Percentiles rank a stretch among this genome's conserved stretches.
phyloP scores from a whole-genome alignment of 169 alveolate species.

The Babesia divergens region DNA sequence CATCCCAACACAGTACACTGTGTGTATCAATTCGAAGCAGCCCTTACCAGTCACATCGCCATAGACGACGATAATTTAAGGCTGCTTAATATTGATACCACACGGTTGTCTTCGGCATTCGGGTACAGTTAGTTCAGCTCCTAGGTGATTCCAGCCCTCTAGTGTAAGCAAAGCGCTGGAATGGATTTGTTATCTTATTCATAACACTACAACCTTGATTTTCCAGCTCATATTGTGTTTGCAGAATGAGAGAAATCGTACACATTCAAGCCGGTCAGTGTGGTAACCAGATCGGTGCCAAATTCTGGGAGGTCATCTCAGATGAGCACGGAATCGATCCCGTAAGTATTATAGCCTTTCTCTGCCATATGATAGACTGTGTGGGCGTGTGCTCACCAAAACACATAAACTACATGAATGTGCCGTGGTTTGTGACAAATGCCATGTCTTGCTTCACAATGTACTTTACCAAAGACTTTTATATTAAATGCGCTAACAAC shows the following conservation, averaged over 20 bases:
- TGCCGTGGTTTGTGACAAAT: neutral
- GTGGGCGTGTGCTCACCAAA: too few species aligned
- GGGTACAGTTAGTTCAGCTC: constrained; percentile 4
- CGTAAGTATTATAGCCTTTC: constrained; percentile 73
- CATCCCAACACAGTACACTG: too few species aligned
- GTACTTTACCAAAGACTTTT: neutral
- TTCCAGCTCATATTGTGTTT: neutral
- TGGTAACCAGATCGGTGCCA: constrained; percentile 99
- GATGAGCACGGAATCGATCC: constrained; percentile 99
- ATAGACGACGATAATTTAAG: neutral
- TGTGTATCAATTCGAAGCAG: too few species aligned
- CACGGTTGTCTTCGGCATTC: too few species aligned
- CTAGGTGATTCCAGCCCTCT: constrained; percentile 5
- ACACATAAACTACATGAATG: too few species aligned
- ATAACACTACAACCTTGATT: neutral
- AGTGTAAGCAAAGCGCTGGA: neutral
- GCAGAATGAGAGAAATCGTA: constrained; percentile 96
- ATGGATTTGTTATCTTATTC: neutral
- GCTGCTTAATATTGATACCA: too few species aligned
- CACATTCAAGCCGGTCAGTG: constrained; percentile 99
- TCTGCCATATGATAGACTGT: too few species aligned
- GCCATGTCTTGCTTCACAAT: neutral
- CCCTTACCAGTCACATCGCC: neutral
- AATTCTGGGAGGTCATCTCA: constrained; percentile 99
- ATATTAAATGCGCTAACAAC: neutral